Base-by-base conservation (phyloP, 805 yeast species). In the Clavispora santaluciae region DNA sequence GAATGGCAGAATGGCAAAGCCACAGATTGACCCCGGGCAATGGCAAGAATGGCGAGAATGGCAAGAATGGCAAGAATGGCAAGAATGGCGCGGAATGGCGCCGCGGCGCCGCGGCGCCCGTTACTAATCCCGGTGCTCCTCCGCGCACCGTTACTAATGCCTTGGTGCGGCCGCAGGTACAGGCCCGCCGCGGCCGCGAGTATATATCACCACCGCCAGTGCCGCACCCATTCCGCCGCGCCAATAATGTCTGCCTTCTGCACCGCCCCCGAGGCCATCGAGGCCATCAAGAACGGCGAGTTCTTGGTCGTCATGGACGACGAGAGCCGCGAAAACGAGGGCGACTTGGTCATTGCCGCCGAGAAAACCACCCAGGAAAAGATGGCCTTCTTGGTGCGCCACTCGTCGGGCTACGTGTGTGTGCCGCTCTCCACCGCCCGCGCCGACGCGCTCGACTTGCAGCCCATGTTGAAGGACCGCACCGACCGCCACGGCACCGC, bases 301-400 rank as follows among this genome's bases (percentile, higher is more conserved):
- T 89, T 91, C 56, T 72, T 93, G 36, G 78, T 93, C 35, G 99
- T 93, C n/a, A 85, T 93, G 86, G 99, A 93, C 62, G 96, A 93
- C 59, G 97, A 88, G 62, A 76, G 76, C 57, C 81, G 99, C 53
- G 99, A 93, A 63, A 93, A 93, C 62, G 99, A 93, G 67, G 99
- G 99, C 39, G 99, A 93, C 60, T 72, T 93, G 56, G 88, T 93
- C 53, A 82, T 86, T 36, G 95, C 98, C n/a, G 99, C 96, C 28
- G 79, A 84, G 50, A 70, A 70, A 40, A 72, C 81, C 50, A 85
- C 95, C 30, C 79, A 85, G 34, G 82, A 82, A 56, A 79, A 89
- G 50, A 88, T 93, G 96, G 99, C 98, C 2, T 93, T 93, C 55
- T 67, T 93, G 47, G 95, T 93, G 35, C 81, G 91, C 51, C 75